Evolutionary conservation across 192 early-diverging fungal species (phyloP), one percentile per base, ranked within the genome.

Genomic region (Coemansia sp.): DNA sequence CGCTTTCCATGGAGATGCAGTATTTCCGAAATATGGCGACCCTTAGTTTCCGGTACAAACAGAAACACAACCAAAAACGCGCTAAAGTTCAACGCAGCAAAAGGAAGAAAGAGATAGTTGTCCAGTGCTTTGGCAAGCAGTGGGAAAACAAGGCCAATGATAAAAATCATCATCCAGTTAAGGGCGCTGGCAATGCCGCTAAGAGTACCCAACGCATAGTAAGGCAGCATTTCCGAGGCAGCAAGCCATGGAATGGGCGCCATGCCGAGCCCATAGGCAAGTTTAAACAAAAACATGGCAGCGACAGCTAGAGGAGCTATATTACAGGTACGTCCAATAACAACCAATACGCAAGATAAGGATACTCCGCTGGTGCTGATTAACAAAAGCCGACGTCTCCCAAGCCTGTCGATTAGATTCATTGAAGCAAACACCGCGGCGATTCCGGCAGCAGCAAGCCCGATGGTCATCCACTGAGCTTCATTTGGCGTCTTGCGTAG

Each of bases 211-310:
- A 90, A 74, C 0, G 88, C 90, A 51, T 90, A 91, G 5, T 86
- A 85, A 1, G 94, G 93, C 18, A 90, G 69, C 57, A 93, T 79
- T 54, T 94, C 93, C 1, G 91, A 90, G 0, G 89, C 80, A 34
- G 90, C 73, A 60, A 93, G 65, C 90, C 91, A 94, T 10, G 94
- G 91, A 38, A 93, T 92, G 1, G 89, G 87, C 6, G 89, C 92
- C 32, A 93, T 67, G 11, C 92, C 94, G 4, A 94, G 72, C 10
- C 88, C 88, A 73, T 92, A 94, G 17, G 67, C 64, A 18, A 86
- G 73, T 32, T 89, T 91, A 71, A 89, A 93, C 0, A 84, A 61
- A 70, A 92, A 90, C 50, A 89, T 84, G 14, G 84, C 67, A 3
- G 80, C 66, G 7, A 88, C 76, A 4, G 87, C 77, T 50, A 89